Evolutionary conservation across 176 grass and related monocot genomes (phyloP).

Genomic region (Oryza glumipatula): DNA sequence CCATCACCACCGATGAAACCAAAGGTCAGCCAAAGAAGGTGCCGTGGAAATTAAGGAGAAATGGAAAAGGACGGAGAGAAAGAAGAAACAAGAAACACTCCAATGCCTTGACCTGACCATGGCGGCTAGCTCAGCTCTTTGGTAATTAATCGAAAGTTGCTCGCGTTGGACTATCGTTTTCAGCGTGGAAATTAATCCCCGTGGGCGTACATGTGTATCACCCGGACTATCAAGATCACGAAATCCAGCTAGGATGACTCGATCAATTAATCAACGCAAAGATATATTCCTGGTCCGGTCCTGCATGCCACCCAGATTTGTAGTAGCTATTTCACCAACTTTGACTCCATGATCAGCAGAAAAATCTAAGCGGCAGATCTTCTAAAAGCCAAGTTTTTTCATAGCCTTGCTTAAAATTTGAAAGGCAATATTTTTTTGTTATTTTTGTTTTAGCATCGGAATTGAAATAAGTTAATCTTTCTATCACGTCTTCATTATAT

Average conservation of each 20-base stretch:
- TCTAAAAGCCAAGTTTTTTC: too few relatives aligned
- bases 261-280: constrained; percentile 1
- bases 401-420: too few relatives aligned
- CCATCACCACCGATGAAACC: neutral
- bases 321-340: neutral
- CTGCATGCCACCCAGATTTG: neutral
- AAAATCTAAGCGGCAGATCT: neutral
- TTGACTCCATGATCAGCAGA: neutral
- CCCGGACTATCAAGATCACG: neutral
- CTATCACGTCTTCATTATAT: too few relatives aligned
- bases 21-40: neutral
- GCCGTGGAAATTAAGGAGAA: neutral
- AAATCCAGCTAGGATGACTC: neutral
- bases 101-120: neutral
- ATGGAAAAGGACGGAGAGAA: neutral
- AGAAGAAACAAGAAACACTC: neutral
- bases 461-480: too few relatives aligned
- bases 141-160: neutral
- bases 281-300: neutral
- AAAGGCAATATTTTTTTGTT: too few relatives aligned
- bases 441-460: too few relatives aligned
- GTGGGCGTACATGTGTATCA: neutral
- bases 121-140: neutral
- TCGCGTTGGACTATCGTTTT: constrained; percentile 1
- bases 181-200: neutral